phyloP scores from a whole-genome alignment of 371 early-diverging fungal species.

The Chytridium lagenaria region DNA sequence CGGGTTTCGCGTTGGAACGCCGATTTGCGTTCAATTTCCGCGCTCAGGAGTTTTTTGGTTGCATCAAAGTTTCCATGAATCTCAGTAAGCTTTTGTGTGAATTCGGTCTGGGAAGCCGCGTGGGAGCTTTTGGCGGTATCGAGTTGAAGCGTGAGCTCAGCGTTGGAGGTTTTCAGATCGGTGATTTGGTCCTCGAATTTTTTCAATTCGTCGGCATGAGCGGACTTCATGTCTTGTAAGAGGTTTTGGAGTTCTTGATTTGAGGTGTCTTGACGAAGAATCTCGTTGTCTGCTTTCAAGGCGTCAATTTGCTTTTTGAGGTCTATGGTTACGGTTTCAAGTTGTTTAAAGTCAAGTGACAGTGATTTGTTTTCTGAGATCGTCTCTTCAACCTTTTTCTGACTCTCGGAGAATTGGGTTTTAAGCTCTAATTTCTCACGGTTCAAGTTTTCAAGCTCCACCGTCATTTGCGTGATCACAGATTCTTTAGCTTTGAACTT shows the following conservation, averaged over 20 bases:
- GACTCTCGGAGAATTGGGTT: not conserved
- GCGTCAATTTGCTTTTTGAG: not conserved
- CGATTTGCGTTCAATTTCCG: conserved; percentile 8
- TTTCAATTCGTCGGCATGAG: no score
- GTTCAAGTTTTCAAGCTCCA: not conserved
- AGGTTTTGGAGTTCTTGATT: not conserved
- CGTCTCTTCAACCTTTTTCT: not conserved
- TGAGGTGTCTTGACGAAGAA: not conserved
- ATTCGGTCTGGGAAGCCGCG: no score
- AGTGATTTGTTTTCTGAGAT: not conserved
- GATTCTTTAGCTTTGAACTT: not conserved
- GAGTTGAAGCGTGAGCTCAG: no score
- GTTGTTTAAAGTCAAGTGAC: not conserved
- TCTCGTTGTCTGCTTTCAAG: not conserved
- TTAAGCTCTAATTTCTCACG: not conserved
- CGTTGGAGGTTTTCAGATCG: no score
- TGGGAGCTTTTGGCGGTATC: no score
- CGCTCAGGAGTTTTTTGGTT: not conserved
- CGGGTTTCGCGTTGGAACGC: conserved; percentile 4
- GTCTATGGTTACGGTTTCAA: not conserved
- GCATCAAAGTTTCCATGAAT: not conserved
- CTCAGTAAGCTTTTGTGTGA: no score
- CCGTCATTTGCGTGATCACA: not conserved
- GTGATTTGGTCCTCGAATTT: no score
- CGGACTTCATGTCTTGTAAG: not conserved